A percentile compares a stretch with the other conserved stretches of the same genome.
phyloP scores from a whole-genome alignment of 2,329 filamentous ascomycete species.

The Juglanconis oblonga region DNA sequence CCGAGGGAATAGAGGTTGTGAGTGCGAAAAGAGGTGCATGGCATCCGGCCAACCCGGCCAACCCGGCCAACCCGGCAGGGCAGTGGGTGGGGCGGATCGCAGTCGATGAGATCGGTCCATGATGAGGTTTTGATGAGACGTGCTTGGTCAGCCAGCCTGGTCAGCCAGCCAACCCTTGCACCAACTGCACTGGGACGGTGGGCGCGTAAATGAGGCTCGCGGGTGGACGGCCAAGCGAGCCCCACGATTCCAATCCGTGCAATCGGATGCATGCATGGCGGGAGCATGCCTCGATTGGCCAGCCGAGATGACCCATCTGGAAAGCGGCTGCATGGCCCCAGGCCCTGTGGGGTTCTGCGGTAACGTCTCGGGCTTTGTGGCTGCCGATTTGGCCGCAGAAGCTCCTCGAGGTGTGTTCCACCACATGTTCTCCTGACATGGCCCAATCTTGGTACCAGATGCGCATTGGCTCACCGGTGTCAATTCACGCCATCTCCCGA shows the following conservation, averaged over 20 bases:
- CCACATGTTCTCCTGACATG: conserved; percentile 25
- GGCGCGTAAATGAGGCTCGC: conserved; percentile 53
- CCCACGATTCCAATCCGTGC: conserved; percentile 39
- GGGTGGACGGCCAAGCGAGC: conserved; percentile 42
- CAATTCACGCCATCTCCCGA: not conserved
- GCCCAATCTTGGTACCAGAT: conserved; percentile 20
- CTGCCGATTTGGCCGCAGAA: conserved; percentile 33
- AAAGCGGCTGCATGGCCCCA: conserved; percentile 14
- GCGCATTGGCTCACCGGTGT: conserved; percentile 10
- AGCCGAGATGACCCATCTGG: conserved; percentile 14
- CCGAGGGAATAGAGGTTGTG: not conserved
- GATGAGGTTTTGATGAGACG: conserved; percentile 16
- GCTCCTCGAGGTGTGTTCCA: conserved; percentile 29
- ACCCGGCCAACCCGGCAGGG: not conserved
- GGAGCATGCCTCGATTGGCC: conserved; percentile 40
- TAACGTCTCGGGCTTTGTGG: conserved; percentile 22
- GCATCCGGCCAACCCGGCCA: not conserved
- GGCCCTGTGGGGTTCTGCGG: conserved; percentile 12
- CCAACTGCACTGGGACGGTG: conserved; percentile 25
- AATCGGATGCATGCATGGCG: conserved; percentile 43
- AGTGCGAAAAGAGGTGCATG: conserved; percentile 4
- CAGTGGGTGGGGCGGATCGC: conserved; percentile 13
- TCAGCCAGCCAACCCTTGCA: conserved; percentile 35
- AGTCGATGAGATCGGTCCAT: conserved; percentile 2
- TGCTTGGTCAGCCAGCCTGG: conserved; percentile 16